A percentile compares a stretch with the other conserved stretches of the same genome.
phyloP scores from a whole-genome alignment of 2,329 filamentous ascomycete species.

The Monosporascus cannonballus region DNA sequence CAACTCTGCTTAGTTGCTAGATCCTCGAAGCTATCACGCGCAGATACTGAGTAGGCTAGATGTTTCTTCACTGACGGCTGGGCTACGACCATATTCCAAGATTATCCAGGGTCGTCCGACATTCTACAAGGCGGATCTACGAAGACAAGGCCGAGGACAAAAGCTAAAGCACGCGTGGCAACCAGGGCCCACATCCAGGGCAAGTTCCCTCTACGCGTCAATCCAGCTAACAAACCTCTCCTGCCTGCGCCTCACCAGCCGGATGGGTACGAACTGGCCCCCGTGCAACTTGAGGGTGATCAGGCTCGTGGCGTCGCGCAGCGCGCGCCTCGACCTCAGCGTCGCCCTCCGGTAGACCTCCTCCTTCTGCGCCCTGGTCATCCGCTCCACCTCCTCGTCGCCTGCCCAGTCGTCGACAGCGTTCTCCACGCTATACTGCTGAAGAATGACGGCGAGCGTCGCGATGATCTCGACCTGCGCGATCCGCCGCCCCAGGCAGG shows the following conservation, averaged over 20 bases:
- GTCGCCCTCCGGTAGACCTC: conserved; percentile 56
- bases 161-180: background rate
- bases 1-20: too few species aligned
- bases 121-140: too few species aligned
- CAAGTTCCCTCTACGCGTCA: background rate
- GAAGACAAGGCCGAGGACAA: too few species aligned
- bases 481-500: conserved; percentile 51
- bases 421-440: conserved; percentile 61
- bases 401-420: conserved; percentile 54
- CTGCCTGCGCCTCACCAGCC: conserved; percentile 61
- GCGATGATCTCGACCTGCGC: conserved; percentile 54
- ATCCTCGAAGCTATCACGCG: too few species aligned
- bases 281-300: conserved; percentile 66
- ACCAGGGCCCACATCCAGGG: background rate
- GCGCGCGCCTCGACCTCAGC: conserved; percentile 41
- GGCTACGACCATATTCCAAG: too few species aligned
- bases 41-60: too few species aligned
- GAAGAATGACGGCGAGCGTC: conserved; percentile 48
- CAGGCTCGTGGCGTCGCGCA: conserved; percentile 50
- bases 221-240: conserved; percentile 54
- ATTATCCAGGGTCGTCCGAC: too few species aligned
- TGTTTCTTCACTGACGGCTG: too few species aligned
- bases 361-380: conserved; percentile 38
- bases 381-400: conserved; percentile 45
- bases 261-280: conserved; percentile 52